Base-by-base conservation (phyloP, 2,329 filamentous ascomycete species). In the Phaeosphaeria sp. region DNA sequence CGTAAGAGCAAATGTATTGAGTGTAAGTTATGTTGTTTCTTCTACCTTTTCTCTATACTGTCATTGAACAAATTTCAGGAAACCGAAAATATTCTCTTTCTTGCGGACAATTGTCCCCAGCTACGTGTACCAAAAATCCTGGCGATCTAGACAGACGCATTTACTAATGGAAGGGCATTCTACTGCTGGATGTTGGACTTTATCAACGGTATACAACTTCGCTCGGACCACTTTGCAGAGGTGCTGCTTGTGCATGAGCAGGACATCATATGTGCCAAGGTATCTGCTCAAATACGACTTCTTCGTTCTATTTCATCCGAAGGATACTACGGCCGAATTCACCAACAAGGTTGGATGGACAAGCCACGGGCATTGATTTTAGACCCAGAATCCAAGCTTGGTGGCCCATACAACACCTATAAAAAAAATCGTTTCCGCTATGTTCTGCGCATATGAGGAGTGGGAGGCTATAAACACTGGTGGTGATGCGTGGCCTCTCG, bases 141-240 rank as follows among this genome's bases (percentile, higher is more conserved):
- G 50, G 46, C 18, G 33, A 52, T 56, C 49, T 52, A 41, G 36
- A 48, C 49, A 23, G 44, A 20, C 20, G 21, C 21, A 52, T 33
- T 36, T 22, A 18, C 13, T 6, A 17, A 42, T 4, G 39, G 39
- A 20, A 20, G 17, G 6, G 18, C 4, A 6, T 5, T 17, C 18
- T 42, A 42, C 18, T 42, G 39, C 39, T 42, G 6, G 5, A 42
- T 42, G 39, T 6, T 42, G 39, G 18, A 42, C 4, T 20, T 42
- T 15, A 42, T 42, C 39, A 15, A 42, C 6, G 39, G 39, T 20
- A 6, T 42, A 17, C 39, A 17, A 15, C 15, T 42, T 6, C 5
- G 15, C 18, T 15, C 13, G 6, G 18, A 42, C 39, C 6, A 42
- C 6, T 6, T 17, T 42, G 39, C 39, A 42, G 39, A 42, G 17